Base-by-base conservation (phyloP, 306 rosid genomes). In the Citrullus colocynthis region DNA sequence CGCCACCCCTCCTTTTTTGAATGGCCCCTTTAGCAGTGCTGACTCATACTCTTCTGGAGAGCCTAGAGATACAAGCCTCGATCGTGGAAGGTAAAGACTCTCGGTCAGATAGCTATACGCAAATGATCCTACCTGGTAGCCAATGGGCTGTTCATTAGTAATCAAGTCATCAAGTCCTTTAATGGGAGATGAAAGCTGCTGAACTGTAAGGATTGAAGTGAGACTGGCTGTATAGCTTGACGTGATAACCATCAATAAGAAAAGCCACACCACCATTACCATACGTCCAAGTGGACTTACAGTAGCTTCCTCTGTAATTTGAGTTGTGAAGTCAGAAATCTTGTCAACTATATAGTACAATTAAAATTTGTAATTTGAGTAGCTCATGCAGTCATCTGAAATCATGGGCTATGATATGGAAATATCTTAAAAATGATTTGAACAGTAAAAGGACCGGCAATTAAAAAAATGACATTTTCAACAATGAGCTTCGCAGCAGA, bases 201-300 rank as follows among this genome's bases (percentile, higher is more conserved):
- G 96, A 83, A 94, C 89, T 4, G 98, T 94, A 57, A 94, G 98
- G 86, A 92, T 90, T 77, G 98, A 94, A 79, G 97, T 95, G 87
- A 95, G 86, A 86, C 87, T 90, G 20, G 98, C 98, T 39, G 96
- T 95, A 79, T 95, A 95, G 92, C 98, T 92, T 75, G 96, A 87
- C 4, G 89, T 89, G 87, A 95, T 89, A 81, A 95, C 98, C 98
- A 95, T 88, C 89, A 95, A 84, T 37, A 92, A 86, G 84, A 95
- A 95, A 82, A 95, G 90, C 97, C 98, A 95, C 4, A 92, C 87
- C 79, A 95, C 87, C 98, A 95, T 92, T 87, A 95, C 97, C 96
- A 95, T 87, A 82, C 90, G 86, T 65, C 91, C 90, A 20, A 92
- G 97, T 15, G 97, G 80, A 85, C 97, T 92, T 51, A 85, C 59